phyloP scores from a whole-genome alignment of 495 filamentous ascomycete species.

The Penicillium ucsense region DNA sequence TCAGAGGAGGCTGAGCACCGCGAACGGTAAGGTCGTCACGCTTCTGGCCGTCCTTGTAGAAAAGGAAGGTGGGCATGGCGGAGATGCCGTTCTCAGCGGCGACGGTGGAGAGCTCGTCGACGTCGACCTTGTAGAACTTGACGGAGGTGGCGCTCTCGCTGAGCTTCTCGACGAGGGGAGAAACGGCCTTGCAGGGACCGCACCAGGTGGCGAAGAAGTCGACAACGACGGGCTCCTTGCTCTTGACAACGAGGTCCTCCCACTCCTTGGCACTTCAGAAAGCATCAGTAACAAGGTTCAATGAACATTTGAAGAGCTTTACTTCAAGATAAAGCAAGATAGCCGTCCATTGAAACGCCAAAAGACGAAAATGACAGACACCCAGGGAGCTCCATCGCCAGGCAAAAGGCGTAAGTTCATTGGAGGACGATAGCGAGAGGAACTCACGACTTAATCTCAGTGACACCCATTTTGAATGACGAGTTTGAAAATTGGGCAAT shows the following conservation, averaged over 20 bases:
- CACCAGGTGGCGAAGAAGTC: conserved; percentile 92
- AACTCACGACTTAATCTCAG: conserved; percentile 25
- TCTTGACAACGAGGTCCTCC: conserved; percentile 25
- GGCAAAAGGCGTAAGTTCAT: too few species aligned
- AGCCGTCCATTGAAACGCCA: too few species aligned
- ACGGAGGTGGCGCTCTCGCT: conserved; percentile 44
- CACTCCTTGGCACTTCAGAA: conserved; percentile 51
- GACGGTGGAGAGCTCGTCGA: conserved; percentile 70
- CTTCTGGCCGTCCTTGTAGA: conserved; percentile 72
- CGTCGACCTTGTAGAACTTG: conserved; percentile 87
- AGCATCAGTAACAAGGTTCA: not conserved
- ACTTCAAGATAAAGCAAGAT: too few species aligned
- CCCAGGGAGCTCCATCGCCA: too few species aligned
- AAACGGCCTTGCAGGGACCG: conserved; percentile 87
- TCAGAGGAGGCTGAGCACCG: conserved; percentile 65
- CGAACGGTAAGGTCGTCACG: conserved; percentile 51
- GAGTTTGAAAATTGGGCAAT: conserved; percentile 36
- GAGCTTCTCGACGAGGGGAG: conserved; percentile 60
- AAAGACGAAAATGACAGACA: too few species aligned
- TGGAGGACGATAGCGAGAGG: not conserved
- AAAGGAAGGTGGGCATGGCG: conserved; percentile 89
- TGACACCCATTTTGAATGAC: conserved; percentile 40
- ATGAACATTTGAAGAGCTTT: too few species aligned
- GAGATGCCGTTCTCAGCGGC: conserved; percentile 73
- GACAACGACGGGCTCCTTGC: conserved; percentile 54